Percentiles rank a stretch among this genome's conserved stretches.
These are phyloP conservation scores for Neurospora sp. DNA, from an alignment of 495 filamentous ascomycete species.

Conservation along the genomic window DNA sequence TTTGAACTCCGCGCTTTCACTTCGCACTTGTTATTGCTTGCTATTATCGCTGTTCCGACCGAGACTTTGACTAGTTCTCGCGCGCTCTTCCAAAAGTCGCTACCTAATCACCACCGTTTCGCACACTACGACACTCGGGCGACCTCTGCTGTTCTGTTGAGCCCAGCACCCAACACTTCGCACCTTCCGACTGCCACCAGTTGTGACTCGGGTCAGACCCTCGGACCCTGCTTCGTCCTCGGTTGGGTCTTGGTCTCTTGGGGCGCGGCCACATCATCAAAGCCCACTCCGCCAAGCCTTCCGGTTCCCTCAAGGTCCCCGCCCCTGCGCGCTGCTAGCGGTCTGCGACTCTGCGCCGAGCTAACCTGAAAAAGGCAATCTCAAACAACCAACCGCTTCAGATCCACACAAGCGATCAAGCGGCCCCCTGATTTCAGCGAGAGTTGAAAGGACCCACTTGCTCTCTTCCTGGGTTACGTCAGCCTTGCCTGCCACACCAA, in stretches of 20 bases:
- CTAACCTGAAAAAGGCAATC: background rate
- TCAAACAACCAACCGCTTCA: background rate
- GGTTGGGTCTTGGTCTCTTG: conserved; percentile 11
- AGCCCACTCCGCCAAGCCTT: background rate
- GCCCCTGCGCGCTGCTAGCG: background rate
- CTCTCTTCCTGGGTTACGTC: conserved; percentile 11
- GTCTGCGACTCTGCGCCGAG: background rate
- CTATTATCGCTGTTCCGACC: conserved; percentile 2
- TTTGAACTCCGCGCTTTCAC: conserved; percentile 16
- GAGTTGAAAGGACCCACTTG: background rate
- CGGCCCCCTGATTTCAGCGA: background rate
- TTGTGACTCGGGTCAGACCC: conserved; percentile 8
- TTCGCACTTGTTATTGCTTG: conserved; percentile 12
- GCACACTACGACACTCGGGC: background rate
- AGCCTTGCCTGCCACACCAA: conserved; percentile 6
- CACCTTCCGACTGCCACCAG: conserved; percentile 12
- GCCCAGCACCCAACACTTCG: background rate
- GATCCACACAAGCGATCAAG: background rate
- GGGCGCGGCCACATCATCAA: conserved; percentile 19
- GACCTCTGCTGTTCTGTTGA: background rate
- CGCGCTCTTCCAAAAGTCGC: conserved; percentile 12
- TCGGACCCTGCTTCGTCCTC: conserved; percentile 14
- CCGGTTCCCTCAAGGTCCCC: background rate
- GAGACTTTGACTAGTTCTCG: conserved; percentile 32
- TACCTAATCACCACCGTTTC: conserved; percentile 6